These are phyloP conservation scores for Candida insectorum DNA, from an alignment of 805 yeast genomes.

Conservation along the genomic window DNA sequence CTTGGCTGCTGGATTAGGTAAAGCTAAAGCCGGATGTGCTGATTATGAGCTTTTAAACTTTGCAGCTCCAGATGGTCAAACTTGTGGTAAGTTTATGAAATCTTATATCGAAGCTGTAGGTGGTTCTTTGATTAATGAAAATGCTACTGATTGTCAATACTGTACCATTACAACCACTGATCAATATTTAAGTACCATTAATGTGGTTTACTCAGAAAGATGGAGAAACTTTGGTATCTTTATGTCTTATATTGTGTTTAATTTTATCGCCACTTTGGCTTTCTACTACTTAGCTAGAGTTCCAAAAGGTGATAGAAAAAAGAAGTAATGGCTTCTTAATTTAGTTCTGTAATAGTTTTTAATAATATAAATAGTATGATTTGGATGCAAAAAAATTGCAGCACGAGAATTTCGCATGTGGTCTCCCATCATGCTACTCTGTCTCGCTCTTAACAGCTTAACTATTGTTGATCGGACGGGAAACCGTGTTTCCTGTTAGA, in stretches of 20 bases:
- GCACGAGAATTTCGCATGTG: too few species aligned
- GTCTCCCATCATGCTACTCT: too few species aligned
- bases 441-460: too few species aligned
- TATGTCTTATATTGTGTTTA: slow-evolving; percentile 31
- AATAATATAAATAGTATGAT: too few species aligned
- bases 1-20: slow-evolving; percentile 25
- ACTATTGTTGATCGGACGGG: too few species aligned
- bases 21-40: slow-evolving; percentile 35
- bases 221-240: slow-evolving; percentile 67
- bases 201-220: slow-evolving; percentile 41
- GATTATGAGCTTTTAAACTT: slow-evolving; percentile 18
- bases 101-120: slow-evolving; percentile 24
- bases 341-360: too few species aligned
- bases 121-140: slow-evolving; percentile 44
- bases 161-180: slow-evolving; percentile 61
- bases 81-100: slow-evolving; percentile 29
- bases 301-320: slow-evolving; percentile 53
- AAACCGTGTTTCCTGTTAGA: too few species aligned
- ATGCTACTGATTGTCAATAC: slow-evolving; percentile 53
- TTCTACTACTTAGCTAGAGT: slow-evolving; percentile 67
- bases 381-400: too few species aligned
- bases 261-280: too few species aligned
- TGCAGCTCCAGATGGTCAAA: slow-evolving; percentile 20
- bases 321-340: slow-evolving; percentile 25
- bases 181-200: slow-evolving; percentile 45